Conservation (phyloP, 140 eudicot genomes). For the Bidens hawaiensis region DNA sequence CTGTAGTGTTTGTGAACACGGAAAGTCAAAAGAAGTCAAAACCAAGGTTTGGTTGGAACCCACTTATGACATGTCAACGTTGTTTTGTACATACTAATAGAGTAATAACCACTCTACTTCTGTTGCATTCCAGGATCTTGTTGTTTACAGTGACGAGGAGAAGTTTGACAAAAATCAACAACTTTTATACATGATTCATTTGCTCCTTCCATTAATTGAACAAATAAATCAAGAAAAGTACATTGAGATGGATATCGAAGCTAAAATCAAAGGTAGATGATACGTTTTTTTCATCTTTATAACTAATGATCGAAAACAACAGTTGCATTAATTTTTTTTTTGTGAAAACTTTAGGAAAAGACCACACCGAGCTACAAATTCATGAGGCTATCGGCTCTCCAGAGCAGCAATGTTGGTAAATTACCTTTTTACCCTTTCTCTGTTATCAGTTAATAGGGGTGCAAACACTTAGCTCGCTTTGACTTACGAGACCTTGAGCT, state of each 20-base stretch:
- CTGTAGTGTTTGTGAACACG: constrained; percentile 58
- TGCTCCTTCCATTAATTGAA: constrained; percentile 75
- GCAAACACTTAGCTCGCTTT: no score
- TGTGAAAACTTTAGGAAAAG: constrained; percentile 42
- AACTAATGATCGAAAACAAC: constrained; percentile 4
- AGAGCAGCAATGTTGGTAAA: constrained; percentile 53
- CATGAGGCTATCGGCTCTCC: constrained; percentile 39
- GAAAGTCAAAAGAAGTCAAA: constrained; percentile 35
- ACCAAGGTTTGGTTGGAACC: constrained; percentile 40
- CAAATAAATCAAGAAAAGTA: constrained; percentile 59
- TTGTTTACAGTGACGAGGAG: constrained; percentile 33
- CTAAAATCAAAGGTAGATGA: constrained; percentile 62
- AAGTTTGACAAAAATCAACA: constrained; percentile 43
- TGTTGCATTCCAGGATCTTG: constrained; percentile 47
- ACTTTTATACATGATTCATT: constrained; percentile 56
- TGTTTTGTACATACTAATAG: constrained; percentile 2
- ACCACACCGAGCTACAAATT: constrained; percentile 40
- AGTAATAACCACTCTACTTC: constrained; percentile 16
- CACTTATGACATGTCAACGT: not conserved
- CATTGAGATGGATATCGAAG: constrained; percentile 60
- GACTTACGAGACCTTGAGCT: no score
- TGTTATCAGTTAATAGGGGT: no score
- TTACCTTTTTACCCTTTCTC: no score
- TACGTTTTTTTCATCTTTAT: constrained; percentile 1
- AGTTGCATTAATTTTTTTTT: not conserved